Percentiles rank a stretch among this genome's conserved stretches.
phyloP scores from a whole-genome alignment of 176 grass and related monocot species.

The Aegilops longissima region DNA sequence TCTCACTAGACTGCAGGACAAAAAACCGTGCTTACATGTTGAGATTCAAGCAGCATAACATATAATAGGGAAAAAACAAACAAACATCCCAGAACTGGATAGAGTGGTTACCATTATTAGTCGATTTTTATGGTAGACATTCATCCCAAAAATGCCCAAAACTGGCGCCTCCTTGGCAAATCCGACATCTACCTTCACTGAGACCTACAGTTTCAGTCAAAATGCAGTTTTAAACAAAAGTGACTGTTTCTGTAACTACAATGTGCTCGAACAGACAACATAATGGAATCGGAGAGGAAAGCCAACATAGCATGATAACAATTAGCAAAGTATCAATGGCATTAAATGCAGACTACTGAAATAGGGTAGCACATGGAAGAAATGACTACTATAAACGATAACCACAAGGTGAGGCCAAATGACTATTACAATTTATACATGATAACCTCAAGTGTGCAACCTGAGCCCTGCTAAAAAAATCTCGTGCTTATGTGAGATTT shows the following conservation, averaged over 20 bases:
- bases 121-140: constrained; percentile 96
- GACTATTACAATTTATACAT: neutral
- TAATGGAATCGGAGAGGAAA: neutral
- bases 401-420: neutral
- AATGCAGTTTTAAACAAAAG: constrained; percentile 17
- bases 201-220: constrained; percentile 44
- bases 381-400: neutral
- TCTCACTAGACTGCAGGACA: neutral
- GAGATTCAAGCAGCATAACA: neutral
- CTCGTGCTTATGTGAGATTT: neutral
- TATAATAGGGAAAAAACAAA: neutral
- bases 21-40: neutral
- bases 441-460: neutral
- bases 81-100: constrained; percentile 15
- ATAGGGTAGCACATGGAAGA: constrained; percentile 19
- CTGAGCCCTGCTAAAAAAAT: neutral
- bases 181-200: constrained; percentile 67
- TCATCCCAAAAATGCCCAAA: constrained; percentile 97
- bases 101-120: constrained; percentile 78
- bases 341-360: constrained; percentile 7
- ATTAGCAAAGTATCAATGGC: neutral
- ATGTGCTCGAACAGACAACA: neutral
- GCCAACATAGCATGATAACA: neutral
- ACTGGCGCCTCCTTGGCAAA: constrained; percentile 98
- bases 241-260: constrained; percentile 7